Evolutionary conservation across 228 moss, liverwort and hornwort genomes (phyloP), one percentile per base, ranked within the genome.

Genomic region (Sphagnum fallax): DNA sequence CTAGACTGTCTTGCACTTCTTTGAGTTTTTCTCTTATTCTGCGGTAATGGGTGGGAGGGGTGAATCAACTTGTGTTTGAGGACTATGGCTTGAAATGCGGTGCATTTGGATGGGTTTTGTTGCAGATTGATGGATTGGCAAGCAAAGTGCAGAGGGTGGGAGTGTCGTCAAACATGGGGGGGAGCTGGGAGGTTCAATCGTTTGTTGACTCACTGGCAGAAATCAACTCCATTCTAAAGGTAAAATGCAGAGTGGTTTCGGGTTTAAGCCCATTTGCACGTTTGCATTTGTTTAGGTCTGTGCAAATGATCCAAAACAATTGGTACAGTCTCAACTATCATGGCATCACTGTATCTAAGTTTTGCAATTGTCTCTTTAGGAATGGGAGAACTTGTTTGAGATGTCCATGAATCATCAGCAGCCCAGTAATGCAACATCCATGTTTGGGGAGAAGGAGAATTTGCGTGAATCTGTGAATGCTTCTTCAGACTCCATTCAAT

Each of bases 151-250:
- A 80, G 60, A 61, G 60, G 52, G 76, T 83, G 62, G 66, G 63
- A 51, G 65, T 63, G 12, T 75, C 72, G 6, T 53, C 67, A 66
- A 72, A 69, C 13, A 18, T 80, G 52, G 64, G 71, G 55, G 57
- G 32, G 66, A 53, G 71, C 6, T 32, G 32, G 32, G 79, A 74
- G 63, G 77, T 79, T 62, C 72, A 77, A 52, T 67, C 16, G 49
- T 80, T 75, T 62, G 67, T 72, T 7, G 49, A 75, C 70, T 72
- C 74, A 52, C 73, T 80, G 59, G 70, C 75, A 15, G 65, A 48
- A 61, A 80, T 83, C 52, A 74, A 80, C 72, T 47, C 72, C 60
- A 80, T 71, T 71, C 78, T 84, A 7, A 66, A 80, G 75, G 81
- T 81, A 32, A 69, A 73, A 5, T 47, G 48, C 47, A 14, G 16